These are phyloP conservation scores for Mucor velutinosus DNA, from an alignment of 371 early-diverging fungal species.

Conservation along the genomic window DNA sequence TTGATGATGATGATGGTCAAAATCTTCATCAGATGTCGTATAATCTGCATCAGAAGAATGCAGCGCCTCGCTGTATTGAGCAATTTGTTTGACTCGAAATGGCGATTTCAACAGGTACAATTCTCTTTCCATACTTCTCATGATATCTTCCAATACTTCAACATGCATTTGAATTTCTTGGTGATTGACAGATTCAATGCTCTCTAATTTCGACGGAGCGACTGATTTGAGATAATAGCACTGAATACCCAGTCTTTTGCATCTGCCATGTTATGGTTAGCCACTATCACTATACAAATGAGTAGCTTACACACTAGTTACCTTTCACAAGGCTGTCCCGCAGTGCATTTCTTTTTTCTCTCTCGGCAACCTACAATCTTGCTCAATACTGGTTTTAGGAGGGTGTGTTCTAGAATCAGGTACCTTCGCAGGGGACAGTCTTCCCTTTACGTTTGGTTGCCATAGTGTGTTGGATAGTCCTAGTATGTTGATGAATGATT, in stretches of 20 bases:
- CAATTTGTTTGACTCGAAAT: background rate
- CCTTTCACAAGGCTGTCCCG: constrained; percentile 48
- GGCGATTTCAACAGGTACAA: constrained; percentile 9
- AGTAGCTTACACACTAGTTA: constrained; percentile 1
- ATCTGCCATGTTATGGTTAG: constrained; percentile 6
- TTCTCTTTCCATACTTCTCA: constrained; percentile 26
- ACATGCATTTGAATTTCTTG: constrained; percentile 22
- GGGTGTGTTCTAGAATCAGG: background rate
- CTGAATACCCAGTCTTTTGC: constrained; percentile 22
- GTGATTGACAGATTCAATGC: background rate
- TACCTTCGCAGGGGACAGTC: constrained; percentile 47
- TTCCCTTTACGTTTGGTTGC: constrained; percentile 33
- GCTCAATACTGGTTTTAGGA: background rate
- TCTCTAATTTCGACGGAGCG: constrained; percentile 7
- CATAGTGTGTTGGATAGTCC: background rate
- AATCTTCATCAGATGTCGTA: constrained; percentile 5
- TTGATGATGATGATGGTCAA: background rate
- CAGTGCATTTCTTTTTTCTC: constrained; percentile 47
- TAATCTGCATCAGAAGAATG: background rate
- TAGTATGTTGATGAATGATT: background rate
- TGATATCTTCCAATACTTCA: constrained; percentile 14
- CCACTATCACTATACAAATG: no score
- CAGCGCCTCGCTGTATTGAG: background rate
- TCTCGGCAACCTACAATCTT: constrained; percentile 42
- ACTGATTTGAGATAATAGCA: constrained; percentile 25